A percentile compares a stretch with the other conserved stretches of the same genome.
Evolutionary conservation across 2,329 filamentous ascomycete genomes (phyloP).

Genomic region (Magnaporthiopsis poae): DNA sequence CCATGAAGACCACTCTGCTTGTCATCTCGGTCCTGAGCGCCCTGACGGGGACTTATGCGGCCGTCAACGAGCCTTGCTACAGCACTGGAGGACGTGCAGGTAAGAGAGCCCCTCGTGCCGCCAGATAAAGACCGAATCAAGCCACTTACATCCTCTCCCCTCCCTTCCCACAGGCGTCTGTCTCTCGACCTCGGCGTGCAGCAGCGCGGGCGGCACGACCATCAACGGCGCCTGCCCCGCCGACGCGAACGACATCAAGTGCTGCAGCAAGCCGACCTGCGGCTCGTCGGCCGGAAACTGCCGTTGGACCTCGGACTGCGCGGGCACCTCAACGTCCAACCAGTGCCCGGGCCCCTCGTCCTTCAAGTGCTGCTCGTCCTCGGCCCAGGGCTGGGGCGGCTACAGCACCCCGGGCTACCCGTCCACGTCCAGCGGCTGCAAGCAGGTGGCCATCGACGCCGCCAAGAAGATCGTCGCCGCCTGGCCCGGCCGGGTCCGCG

Average conservation of each 20-base stretch:
- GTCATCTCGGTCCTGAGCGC: neutral
- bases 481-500: slow-evolving; percentile 25
- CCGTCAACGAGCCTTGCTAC: slow-evolving; percentile 5
- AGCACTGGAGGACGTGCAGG: neutral
- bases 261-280: slow-evolving; percentile 32
- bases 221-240: slow-evolving; percentile 28
- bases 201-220: slow-evolving; percentile 26
- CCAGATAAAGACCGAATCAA: too few relatives aligned
- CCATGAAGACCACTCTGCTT: neutral
- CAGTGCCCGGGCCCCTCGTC: slow-evolving; percentile 28
- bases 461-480: slow-evolving; percentile 25
- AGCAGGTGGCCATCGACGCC: slow-evolving; percentile 25
- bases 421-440: slow-evolving; percentile 23
- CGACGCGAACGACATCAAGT: slow-evolving; percentile 28
- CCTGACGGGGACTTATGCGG: neutral
- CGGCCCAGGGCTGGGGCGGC: slow-evolving; percentile 24
- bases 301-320: slow-evolving; percentile 29
- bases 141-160: neutral
- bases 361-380: slow-evolving; percentile 29
- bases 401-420: slow-evolving; percentile 26
- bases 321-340: slow-evolving; percentile 19
- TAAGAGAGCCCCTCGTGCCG: neutral
- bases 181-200: slow-evolving; percentile 26
- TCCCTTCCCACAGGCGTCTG: slow-evolving; percentile 24
- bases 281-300: slow-evolving; percentile 25